A percentile compares a stretch with the other conserved stretches of the same genome.
These are phyloP conservation scores for Albatrellus ellisii DNA, from an alignment of 768 basidiomycete genomes.

Conservation along the genomic window DNA sequence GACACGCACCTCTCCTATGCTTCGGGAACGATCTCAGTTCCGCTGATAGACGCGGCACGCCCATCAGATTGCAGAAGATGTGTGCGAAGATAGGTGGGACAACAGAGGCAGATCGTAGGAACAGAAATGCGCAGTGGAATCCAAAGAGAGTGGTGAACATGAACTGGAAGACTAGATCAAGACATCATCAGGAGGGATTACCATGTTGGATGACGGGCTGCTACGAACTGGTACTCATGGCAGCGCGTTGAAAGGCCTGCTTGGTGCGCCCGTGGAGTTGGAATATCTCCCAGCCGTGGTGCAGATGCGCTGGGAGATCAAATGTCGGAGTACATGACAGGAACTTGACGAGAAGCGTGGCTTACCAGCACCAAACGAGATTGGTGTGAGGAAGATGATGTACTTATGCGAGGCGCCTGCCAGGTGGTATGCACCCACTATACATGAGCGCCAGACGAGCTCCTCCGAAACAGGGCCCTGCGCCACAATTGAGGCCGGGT, in stretches of 20 bases:
- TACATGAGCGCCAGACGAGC: conserved; percentile 77
- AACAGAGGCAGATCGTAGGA: conserved; percentile 76
- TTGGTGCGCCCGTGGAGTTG: conserved; percentile 56
- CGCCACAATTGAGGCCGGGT: background rate
- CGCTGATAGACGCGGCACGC: conserved; percentile 53
- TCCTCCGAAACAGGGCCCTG: conserved; percentile 92
- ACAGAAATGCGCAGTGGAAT: conserved; percentile 74
- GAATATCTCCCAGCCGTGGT: conserved; percentile 86
- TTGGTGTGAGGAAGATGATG: conserved; percentile 71
- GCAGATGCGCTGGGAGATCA: conserved; percentile 67
- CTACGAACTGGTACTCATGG: conserved; percentile 38
- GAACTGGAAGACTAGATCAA: conserved; percentile 64
- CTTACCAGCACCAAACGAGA: conserved; percentile 83
- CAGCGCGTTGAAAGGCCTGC: conserved; percentile 51
- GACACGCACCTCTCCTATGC: conserved; percentile 35
- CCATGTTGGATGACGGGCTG: background rate
- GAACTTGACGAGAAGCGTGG: conserved; percentile 3
- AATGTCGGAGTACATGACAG: conserved; percentile 4
- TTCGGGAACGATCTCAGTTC: conserved; percentile 44
- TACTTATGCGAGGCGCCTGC: conserved; percentile 37
- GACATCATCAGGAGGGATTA: conserved; percentile 1
- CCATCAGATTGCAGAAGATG: conserved; percentile 91
- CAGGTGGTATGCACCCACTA: conserved; percentile 62
- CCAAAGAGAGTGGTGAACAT: conserved; percentile 87
- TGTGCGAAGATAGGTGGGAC: conserved; percentile 71